These are phyloP conservation scores for Trichoderma breve DNA, from an alignment of 2,329 filamentous ascomycete species.

Conservation along the genomic window DNA sequence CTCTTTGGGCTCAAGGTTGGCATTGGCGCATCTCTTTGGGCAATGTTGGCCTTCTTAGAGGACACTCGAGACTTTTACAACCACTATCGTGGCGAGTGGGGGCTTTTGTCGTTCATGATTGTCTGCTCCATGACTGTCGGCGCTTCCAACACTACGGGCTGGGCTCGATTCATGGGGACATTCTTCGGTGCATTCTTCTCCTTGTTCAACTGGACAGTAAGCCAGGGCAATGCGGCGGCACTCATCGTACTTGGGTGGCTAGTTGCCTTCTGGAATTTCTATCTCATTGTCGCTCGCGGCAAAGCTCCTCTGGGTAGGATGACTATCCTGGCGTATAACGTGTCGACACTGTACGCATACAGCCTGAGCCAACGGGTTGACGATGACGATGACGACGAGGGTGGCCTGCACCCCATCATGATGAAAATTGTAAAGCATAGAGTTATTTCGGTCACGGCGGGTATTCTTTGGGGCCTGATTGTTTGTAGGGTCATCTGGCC, in stretches of 20 bases:
- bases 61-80: constrained; percentile 71
- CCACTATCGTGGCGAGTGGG: constrained; percentile 90
- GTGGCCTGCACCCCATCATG: constrained; percentile 75
- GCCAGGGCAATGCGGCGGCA: constrained; percentile 65
- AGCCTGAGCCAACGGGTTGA: constrained; percentile 73
- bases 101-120: constrained; percentile 91
- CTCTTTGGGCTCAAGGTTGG: constrained; percentile 86
- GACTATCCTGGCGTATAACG: constrained; percentile 88
- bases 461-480: constrained; percentile 83
- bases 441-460: constrained; percentile 75
- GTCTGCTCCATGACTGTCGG: constrained; percentile 95
- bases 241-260: constrained; percentile 76
- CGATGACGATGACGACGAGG: constrained; percentile 77
- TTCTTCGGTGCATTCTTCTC: constrained; percentile 72
- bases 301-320: constrained; percentile 86
- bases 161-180: constrained; percentile 78
- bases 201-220: constrained; percentile 71
- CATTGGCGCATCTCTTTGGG: constrained; percentile 78
- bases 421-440: constrained; percentile 80
- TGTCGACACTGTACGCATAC: constrained; percentile 87
- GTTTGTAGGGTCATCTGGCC: constrained; percentile 86
- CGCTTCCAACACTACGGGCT: constrained; percentile 84
- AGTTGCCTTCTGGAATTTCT: constrained; percentile 76
- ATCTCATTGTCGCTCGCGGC: constrained; percentile 74
- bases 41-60: constrained; percentile 75